Conservation (phyloP, 306 rosid species). For the Vigna angularis region DNA sequence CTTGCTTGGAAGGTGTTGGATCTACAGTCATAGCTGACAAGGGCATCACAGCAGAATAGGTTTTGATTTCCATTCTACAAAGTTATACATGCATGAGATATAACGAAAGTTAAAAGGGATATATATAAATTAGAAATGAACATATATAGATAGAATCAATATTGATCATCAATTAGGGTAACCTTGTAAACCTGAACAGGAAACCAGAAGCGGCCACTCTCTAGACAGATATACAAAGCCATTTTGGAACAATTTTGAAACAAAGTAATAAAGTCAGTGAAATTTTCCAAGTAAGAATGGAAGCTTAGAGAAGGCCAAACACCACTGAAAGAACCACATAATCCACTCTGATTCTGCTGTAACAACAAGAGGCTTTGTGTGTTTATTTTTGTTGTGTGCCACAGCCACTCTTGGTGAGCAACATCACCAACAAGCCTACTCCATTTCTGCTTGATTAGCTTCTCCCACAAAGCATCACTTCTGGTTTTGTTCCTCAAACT, state of each 20-base stretch:
- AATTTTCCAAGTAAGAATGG: constrained; percentile 36
- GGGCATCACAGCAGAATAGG: constrained; percentile 65
- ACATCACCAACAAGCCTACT: constrained; percentile 43
- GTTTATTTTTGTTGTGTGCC: constrained; percentile 19
- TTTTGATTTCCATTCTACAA: constrained; percentile 46
- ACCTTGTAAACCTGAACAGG: constrained; percentile 78
- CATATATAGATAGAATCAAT: background rate
- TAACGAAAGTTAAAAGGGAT: background rate
- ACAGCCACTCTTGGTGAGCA: constrained; percentile 50
- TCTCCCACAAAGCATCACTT: constrained; percentile 41
- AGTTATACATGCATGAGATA: background rate
- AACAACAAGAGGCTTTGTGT: background rate
- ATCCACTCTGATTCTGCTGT: constrained; percentile 24
- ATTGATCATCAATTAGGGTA: background rate
- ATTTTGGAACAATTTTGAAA: constrained; percentile 53
- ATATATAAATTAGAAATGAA: background rate
- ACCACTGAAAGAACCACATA: constrained; percentile 38
- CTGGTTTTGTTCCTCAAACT: constrained; percentile 6
- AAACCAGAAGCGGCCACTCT: constrained; percentile 72
- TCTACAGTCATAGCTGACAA: constrained; percentile 58
- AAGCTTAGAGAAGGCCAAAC: constrained; percentile 29
- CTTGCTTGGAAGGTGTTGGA: constrained; percentile 66
- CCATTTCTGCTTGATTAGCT: constrained; percentile 31
- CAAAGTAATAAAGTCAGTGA: constrained; percentile 7
- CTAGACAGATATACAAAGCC: constrained; percentile 65